Conservation (phyloP, 2,329 filamentous ascomycete species). For the Lecanicillium sp. region DNA sequence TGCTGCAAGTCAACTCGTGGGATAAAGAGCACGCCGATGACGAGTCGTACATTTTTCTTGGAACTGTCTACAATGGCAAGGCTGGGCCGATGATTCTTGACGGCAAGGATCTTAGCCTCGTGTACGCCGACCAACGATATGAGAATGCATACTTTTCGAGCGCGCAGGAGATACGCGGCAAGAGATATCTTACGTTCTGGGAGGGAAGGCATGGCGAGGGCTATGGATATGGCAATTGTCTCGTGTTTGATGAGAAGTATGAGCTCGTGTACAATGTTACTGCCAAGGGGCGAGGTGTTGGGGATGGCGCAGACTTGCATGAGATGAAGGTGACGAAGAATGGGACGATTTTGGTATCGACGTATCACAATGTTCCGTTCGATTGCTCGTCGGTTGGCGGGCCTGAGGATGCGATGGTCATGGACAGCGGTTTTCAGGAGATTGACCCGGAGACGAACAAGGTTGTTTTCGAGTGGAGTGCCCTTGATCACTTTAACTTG, state of each 20-base stretch:
- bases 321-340: conserved; percentile 33
- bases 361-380: conserved; percentile 26
- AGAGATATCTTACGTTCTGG: conserved; percentile 28
- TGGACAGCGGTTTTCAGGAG: conserved; percentile 31
- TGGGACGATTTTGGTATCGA: conserved; percentile 32
- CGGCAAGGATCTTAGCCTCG: conserved; percentile 25
- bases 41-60: conserved; percentile 24
- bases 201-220: conserved; percentile 17
- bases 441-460: conserved; percentile 27
- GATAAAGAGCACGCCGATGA: conserved; percentile 17
- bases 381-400: conserved; percentile 23
- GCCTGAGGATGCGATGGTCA: conserved; percentile 18
- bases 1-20: conserved; percentile 25
- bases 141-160: conserved; percentile 17
- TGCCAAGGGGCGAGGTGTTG: conserved; percentile 22
- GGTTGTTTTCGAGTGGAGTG: conserved; percentile 28
- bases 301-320: too few relatives aligned
- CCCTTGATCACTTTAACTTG: conserved; percentile 22
- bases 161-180: conserved; percentile 22
- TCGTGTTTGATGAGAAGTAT: conserved; percentile 26
- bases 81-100: conserved; percentile 26
- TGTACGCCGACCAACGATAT: conserved; percentile 27
- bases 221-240: conserved; percentile 20
- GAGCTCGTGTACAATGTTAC: conserved; percentile 28
- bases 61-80: conserved; percentile 15